These are phyloP conservation scores for Chytriomyces confervae DNA, from an alignment of 192 early-diverging fungal genomes.

Conservation along the genomic window DNA sequence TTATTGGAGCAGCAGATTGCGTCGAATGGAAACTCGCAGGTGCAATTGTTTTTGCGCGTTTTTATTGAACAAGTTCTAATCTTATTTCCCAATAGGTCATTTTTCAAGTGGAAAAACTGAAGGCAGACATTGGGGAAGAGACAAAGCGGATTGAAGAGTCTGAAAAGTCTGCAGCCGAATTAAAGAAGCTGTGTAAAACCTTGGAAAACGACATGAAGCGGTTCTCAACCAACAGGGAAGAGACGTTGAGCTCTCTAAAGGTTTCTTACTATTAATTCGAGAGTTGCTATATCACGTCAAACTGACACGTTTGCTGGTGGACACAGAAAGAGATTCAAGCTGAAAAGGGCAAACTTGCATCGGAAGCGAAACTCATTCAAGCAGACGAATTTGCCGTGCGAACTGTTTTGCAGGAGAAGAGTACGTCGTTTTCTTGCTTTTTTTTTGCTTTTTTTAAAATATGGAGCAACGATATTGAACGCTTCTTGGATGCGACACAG, in stretches of 20 bases:
- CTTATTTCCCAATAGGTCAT: slow-evolving; percentile 32
- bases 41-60: slow-evolving; percentile 27
- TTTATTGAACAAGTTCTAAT: neutral
- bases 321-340: slow-evolving; percentile 66
- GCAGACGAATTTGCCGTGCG: slow-evolving; percentile 56
- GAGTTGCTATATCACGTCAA: neutral
- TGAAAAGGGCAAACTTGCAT: slow-evolving; percentile 69
- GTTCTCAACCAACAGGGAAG: slow-evolving; percentile 84
- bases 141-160: slow-evolving; percentile 58
- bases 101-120: slow-evolving; percentile 50
- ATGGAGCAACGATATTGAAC: neutral
- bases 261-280: slow-evolving; percentile 11
- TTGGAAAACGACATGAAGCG: slow-evolving; percentile 82
- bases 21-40: slow-evolving; percentile 77
- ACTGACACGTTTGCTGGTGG: neutral
- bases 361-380: slow-evolving; percentile 69
- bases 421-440: slow-evolving; percentile 43
- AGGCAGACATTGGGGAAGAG: slow-evolving; percentile 55
- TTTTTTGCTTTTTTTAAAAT: neutral
- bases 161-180: neutral
- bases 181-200: slow-evolving; percentile 6
- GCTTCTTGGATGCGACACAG: slow-evolving; percentile 12
- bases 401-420: slow-evolving; percentile 61
- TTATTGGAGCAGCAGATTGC: slow-evolving; percentile 78
- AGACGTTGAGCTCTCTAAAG: slow-evolving; percentile 84